Base-by-base conservation (phyloP, 768 basidiomycete species). In the Clitopilus hobsonii region DNA sequence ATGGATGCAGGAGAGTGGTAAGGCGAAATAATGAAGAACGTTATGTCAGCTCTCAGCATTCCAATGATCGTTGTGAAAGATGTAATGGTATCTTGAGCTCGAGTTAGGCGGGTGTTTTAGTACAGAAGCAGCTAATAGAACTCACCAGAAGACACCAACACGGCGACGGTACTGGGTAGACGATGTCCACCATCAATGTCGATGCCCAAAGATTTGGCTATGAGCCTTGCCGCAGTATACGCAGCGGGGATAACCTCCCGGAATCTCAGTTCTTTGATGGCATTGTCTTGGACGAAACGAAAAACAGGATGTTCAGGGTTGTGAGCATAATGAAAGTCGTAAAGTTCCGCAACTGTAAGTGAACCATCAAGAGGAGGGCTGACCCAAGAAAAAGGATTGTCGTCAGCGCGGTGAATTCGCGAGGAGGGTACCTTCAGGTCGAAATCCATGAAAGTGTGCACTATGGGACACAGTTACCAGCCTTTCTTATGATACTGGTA, bases 241-340 rank as follows among this genome's bases (percentile, higher is more conserved):
- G 61, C 61, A 14, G 57, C 64, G 22, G 56, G 54, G 5, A 51
- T 52, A 1, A 58, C 67, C n/a, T 56, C 52, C 11, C 55, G 26
- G 60, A 62, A 65, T 36, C 52, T 51, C 8, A 68, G 57, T 20
- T 55, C 54, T 4, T 58, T 45, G 13, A 54, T 47, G 2, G 47
- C 50, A 27, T 52, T 54, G 16, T 53, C 45, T 6, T 57, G 41
- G 30, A 58, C 58, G 51, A 67, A 72, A 4, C 62, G 51, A 56
- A 67, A 72, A 11, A 70, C 49, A 18, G 71, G 63, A 45, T 73
- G 67, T 14, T 60, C 57, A 16, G 63, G 54, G 24, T 60, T 63
- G 50, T 66, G 51, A 28, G 53, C 38, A 23, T 49, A 48, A 32
- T 71, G 64, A 55, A 56, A 67, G 54, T 70, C 69, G 28, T 60